These are phyloP conservation scores for Pelomyxa schiedti DNA, from an alignment of 78 protist genomes.

Conservation along the genomic window DNA sequence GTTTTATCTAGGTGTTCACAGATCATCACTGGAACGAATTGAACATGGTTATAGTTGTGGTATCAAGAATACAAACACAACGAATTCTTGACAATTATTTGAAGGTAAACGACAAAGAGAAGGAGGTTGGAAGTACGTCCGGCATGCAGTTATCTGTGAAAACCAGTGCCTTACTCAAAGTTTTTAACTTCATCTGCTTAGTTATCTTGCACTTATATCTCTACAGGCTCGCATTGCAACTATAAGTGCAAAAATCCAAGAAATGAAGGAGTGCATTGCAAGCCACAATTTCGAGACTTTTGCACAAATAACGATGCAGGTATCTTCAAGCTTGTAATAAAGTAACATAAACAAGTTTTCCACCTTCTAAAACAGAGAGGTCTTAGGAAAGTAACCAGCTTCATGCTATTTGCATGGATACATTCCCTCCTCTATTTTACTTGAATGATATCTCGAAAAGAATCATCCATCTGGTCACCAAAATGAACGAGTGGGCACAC, in stretches of 20 bases:
- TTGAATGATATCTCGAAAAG: conserved; percentile 65
- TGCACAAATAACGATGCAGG: conserved; percentile 81
- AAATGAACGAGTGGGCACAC: conserved; percentile 32
- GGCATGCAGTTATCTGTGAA: conserved; percentile 87
- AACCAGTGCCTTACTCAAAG: conserved; percentile 59
- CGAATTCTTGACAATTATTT: no score
- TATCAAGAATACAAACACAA: no score
- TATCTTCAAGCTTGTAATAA: no score
- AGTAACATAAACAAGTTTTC: not conserved
- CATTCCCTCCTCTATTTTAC: conserved; percentile 90
- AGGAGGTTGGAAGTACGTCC: conserved; percentile 69
- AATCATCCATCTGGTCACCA: conserved; percentile 49
- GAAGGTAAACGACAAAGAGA: conserved; percentile 76
- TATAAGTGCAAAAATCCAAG: conserved; percentile 64
- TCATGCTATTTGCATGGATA: conserved; percentile 79
- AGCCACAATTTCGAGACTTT: conserved; percentile 64
- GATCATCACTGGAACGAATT: conserved; percentile 88
- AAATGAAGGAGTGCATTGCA: conserved; percentile 56
- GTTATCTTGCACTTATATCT: no score
- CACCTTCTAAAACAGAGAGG: no score
- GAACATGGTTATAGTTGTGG: conserved; percentile 72
- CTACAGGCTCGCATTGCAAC: conserved; percentile 30
- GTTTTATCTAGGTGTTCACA: conserved; percentile 15
- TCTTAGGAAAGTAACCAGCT: conserved; percentile 64
- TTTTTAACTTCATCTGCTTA: no score